A percentile compares a stretch with the other conserved stretches of the same genome.
phyloP scores from a whole-genome alignment of 1,284 basidiomycete species.

The Pyrrhoderma lamaoense region DNA sequence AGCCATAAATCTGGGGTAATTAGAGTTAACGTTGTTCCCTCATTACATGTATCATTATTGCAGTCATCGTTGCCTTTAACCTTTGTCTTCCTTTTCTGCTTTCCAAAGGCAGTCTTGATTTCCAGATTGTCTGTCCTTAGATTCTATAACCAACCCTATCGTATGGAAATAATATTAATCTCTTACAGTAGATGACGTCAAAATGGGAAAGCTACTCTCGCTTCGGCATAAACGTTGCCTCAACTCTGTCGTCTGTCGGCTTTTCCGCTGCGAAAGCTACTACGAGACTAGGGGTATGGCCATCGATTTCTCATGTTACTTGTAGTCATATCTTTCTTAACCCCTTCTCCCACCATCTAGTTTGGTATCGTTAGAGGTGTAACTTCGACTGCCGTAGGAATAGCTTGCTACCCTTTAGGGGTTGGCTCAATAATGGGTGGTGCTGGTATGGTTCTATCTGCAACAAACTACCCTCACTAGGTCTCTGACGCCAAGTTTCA shows the following conservation, averaged over 20 bases:
- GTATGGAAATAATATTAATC: too few relatives aligned
- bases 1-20: too few relatives aligned
- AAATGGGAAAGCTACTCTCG: conserved; percentile 57
- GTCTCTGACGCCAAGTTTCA: too few relatives aligned
- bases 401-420: conserved; percentile 54
- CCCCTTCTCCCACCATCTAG: conserved; percentile 29
- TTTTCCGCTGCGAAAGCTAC: conserved; percentile 61
- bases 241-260: conserved; percentile 49
- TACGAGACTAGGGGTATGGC: conserved; percentile 57
- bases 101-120: too few relatives aligned
- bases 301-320: conserved; percentile 17
- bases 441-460: conserved; percentile 36
- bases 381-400: conserved; percentile 46
- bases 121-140: too few relatives aligned
- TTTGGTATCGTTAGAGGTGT: conserved; percentile 62
- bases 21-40: too few relatives aligned
- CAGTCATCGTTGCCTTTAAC: too few relatives aligned
- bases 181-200: conserved; percentile 15
- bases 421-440: conserved; percentile 49
- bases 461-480: too few relatives aligned
- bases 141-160: too few relatives aligned
- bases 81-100: too few relatives aligned
- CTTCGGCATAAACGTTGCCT: conserved; percentile 56
- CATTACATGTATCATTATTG: too few relatives aligned
- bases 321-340: not conserved